Base-by-base conservation (phyloP, 2,329 filamentous ascomycete genomes). In the Claviceps sp. region DNA sequence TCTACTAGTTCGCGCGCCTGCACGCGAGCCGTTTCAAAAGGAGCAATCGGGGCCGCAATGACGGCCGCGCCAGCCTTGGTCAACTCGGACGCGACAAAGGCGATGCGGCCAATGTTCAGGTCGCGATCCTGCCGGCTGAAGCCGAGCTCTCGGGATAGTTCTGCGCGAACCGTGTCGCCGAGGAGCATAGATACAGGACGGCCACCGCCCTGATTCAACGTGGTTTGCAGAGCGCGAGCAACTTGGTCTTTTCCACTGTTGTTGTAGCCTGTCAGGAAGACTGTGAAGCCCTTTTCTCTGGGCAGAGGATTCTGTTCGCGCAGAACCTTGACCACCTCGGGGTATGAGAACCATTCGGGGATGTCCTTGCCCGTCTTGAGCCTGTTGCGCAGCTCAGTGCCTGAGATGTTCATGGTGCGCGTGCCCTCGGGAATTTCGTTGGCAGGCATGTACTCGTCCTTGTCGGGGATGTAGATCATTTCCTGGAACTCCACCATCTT, bases 341-440 rank as follows among this genome's bases (percentile, higher is more conserved):
- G 91, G 77, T 98, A 98, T 37, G 93, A 97, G 80, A 98, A 98
- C 93, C 93, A 98, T 72, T 94, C 89, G 61, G 93, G 93, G 62
- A 98, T 98, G 61, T 95, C 88, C 62, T 87, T 87, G 61, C 93
- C 93, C 55, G 86, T 94, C 64, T 86, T 84, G 58, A 98, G 84
- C 62, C 93, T 87, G 65, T 86, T 81, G 65, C 93, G 90, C 64
- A 98, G 87, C 76, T 98, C 93, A 55, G 85, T 89, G 55, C 85
- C 85, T 40, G 84, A 89, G 69, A 91, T 91, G 74, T 91, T 88
- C 60, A 88, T 79, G 50, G 91, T 97, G 70, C 88, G 87, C 64
- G 85, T 78, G 59, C 88, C 89, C 64, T 82, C 75, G 62, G 84
- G 75, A 56, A 98, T 91, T 74, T 96, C 81, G 72, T 98, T 88